Percentiles rank a stretch among this genome's conserved stretches.
phyloP scores from a whole-genome alignment of 495 filamentous ascomycete species.

The Lasiosphaeria ovina region DNA sequence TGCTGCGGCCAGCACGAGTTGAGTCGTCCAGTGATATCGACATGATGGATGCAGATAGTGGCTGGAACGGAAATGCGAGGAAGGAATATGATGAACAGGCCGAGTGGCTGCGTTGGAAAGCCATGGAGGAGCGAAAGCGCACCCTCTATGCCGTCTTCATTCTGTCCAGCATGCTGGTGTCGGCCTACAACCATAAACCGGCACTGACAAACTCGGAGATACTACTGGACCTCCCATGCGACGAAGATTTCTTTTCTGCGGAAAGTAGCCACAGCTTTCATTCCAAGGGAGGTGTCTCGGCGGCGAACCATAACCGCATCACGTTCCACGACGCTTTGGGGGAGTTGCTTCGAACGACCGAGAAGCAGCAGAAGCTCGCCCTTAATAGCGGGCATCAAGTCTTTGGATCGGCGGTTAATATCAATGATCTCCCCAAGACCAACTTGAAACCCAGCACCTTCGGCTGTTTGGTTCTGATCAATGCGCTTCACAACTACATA shows the following conservation, averaged over 20 bases:
- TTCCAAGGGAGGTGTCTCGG: slow-evolving; percentile 66
- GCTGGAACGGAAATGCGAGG: slow-evolving; percentile 44
- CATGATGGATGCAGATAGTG: slow-evolving; percentile 48
- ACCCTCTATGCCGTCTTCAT: slow-evolving; percentile 91
- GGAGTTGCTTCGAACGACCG: slow-evolving; percentile 74
- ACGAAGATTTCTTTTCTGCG: slow-evolving; percentile 88
- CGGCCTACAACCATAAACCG: slow-evolving; percentile 88
- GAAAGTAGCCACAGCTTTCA: slow-evolving; percentile 77
- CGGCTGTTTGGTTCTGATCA: slow-evolving; percentile 90
- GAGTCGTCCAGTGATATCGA: slow-evolving; percentile 41
- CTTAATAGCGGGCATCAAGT: slow-evolving; percentile 42
- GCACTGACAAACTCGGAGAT: slow-evolving; percentile 94
- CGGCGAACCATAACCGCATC: slow-evolving; percentile 62
- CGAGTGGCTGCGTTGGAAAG: slow-evolving; percentile 89
- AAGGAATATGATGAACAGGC: slow-evolving; percentile 65
- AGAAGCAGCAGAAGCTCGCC: slow-evolving; percentile 55
- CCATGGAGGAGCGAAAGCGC: slow-evolving; percentile 86
- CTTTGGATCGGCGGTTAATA: slow-evolving; percentile 44
- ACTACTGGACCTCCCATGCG: slow-evolving; percentile 83
- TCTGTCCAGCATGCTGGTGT: slow-evolving; percentile 85
- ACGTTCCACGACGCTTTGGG: slow-evolving; percentile 76
- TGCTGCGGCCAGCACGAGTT: slow-evolving; percentile 56
- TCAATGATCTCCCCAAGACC: slow-evolving; percentile 54
- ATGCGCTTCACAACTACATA: slow-evolving; percentile 95
- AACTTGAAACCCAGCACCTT: slow-evolving; percentile 88